These are phyloP conservation scores for Nothopassalora personata DNA, from an alignment of 2,329 filamentous ascomycete species.

Conservation along the genomic window DNA sequence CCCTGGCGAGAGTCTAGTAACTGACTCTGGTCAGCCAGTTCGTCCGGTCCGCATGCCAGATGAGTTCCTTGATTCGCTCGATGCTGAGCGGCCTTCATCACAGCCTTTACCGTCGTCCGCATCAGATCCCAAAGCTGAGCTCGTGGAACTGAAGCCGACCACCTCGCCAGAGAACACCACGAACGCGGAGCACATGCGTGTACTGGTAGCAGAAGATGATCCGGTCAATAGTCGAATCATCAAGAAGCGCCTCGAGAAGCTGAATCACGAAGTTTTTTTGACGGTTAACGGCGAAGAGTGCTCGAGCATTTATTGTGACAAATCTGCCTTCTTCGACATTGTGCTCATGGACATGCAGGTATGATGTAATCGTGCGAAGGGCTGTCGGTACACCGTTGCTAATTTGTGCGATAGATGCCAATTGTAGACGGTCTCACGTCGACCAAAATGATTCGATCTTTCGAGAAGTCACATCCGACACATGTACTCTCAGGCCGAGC, in stretches of 20 bases:
- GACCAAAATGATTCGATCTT: slow-evolving; percentile 75
- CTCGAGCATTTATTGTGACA: slow-evolving; percentile 62
- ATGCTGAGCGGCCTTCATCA: slow-evolving; percentile 6
- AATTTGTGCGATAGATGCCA: slow-evolving; percentile 62
- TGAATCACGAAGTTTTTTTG: slow-evolving; percentile 65
- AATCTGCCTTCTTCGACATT: slow-evolving; percentile 62
- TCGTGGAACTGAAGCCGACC: slow-evolving; percentile 4
- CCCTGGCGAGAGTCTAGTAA: slow-evolving; percentile 37
- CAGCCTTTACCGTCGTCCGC: background rate
- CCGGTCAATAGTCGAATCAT: slow-evolving; percentile 80
- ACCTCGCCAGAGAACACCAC: slow-evolving; percentile 12
- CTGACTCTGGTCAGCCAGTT: slow-evolving; percentile 39
- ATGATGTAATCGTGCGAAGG: slow-evolving; percentile 26
- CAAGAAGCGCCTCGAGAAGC: slow-evolving; percentile 70
- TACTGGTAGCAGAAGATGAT: slow-evolving; percentile 82
- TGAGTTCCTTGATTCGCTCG: slow-evolving; percentile 24
- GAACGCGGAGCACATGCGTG: slow-evolving; percentile 48
- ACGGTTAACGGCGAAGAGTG: slow-evolving; percentile 84
- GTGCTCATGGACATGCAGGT: slow-evolving; percentile 93
- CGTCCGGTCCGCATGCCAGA: slow-evolving; percentile 46
- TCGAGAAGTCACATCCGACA: slow-evolving; percentile 53
- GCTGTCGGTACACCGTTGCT: slow-evolving; percentile 1
- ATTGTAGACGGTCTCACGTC: slow-evolving; percentile 80
- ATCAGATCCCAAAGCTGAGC: background rate
- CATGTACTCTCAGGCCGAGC: slow-evolving; percentile 57